These are phyloP conservation scores for Basidiobolus meristosporus DNA, from an alignment of 371 early-diverging fungal genomes.

Conservation along the genomic window DNA sequence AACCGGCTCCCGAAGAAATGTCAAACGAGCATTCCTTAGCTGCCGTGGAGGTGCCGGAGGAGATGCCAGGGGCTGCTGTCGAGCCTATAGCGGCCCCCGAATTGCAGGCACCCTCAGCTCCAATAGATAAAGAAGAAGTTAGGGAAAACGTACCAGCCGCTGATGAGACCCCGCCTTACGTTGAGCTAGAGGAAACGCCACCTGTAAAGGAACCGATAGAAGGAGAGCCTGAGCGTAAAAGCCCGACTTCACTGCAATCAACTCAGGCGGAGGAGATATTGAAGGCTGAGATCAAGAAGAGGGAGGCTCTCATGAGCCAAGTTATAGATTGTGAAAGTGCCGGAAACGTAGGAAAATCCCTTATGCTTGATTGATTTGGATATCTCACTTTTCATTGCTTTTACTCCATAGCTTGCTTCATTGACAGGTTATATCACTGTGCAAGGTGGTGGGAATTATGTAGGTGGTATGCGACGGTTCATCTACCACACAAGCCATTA, in stretches of 20 bases:
- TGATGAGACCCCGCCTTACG: background rate
- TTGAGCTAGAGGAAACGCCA: constrained; percentile 1
- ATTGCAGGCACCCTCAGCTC: background rate
- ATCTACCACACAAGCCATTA: background rate
- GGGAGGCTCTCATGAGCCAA: background rate
- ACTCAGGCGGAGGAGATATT: background rate
- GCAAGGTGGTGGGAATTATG: constrained; percentile 12
- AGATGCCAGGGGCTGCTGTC: background rate
- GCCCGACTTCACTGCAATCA: background rate
- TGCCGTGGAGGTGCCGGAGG: background rate
- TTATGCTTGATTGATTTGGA: background rate
- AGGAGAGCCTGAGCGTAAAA: too few relatives aligned
- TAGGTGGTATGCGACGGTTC: constrained; percentile 2
- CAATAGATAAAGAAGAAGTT: background rate
- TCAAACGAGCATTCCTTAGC: background rate
- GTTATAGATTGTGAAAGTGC: background rate
- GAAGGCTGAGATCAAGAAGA: constrained; percentile 1
- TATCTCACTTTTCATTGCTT: background rate
- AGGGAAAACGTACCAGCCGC: constrained; percentile 1
- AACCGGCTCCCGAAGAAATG: background rate
- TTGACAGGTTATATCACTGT: constrained; percentile 16
- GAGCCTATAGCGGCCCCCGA: background rate
- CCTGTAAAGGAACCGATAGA: background rate
- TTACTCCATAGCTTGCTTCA: constrained; percentile 1
- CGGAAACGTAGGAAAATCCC: background rate